A percentile compares a stretch with the other conserved stretches of the same genome.
These are phyloP conservation scores for Eragrostis tef DNA, from an alignment of 202 grass and related monocot species.

Conservation along the genomic window DNA sequence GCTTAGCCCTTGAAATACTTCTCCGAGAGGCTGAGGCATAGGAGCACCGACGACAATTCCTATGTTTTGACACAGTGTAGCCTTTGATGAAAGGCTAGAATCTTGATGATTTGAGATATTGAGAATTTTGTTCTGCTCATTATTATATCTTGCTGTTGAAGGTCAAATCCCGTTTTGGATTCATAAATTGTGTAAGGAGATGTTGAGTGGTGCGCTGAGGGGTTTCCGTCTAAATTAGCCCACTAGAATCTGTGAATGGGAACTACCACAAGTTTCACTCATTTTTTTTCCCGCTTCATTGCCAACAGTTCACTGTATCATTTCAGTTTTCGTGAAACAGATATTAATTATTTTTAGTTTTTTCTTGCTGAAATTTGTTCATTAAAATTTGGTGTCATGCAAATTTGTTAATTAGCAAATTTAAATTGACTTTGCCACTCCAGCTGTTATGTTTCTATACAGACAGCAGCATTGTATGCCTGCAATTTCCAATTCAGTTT, in stretches of 20 bases:
- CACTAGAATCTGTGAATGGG: constrained; percentile 36
- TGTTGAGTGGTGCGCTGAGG: constrained; percentile 1
- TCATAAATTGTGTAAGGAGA: constrained; percentile 33
- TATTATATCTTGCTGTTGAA: neutral
- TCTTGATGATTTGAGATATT: neutral
- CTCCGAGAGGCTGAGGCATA: neutral
- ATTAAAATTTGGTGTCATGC: constrained; percentile 5
- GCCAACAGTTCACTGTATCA: neutral
- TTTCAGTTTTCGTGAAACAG: neutral
- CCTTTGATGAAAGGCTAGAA: neutral
- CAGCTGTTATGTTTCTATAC: constrained; percentile 22
- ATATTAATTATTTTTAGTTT: too few relatives aligned
- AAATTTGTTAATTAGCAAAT: constrained; percentile 18
- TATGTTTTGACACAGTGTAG: constrained; percentile 14
- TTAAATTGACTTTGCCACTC: constrained; percentile 16
- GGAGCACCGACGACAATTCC: neutral
- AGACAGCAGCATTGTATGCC: neutral
- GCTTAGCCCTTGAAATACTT: neutral
- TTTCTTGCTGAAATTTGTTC: neutral
- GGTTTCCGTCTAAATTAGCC: constrained; percentile 4
- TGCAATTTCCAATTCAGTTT: constrained; percentile 26
- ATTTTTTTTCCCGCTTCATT: too few relatives aligned
- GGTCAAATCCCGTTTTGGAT: neutral
- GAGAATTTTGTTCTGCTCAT: constrained; percentile 1
- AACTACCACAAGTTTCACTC: neutral